Evolutionary conservation across 441 rosid species (phyloP).

Genomic region (Aquilaria agallochum): DNA sequence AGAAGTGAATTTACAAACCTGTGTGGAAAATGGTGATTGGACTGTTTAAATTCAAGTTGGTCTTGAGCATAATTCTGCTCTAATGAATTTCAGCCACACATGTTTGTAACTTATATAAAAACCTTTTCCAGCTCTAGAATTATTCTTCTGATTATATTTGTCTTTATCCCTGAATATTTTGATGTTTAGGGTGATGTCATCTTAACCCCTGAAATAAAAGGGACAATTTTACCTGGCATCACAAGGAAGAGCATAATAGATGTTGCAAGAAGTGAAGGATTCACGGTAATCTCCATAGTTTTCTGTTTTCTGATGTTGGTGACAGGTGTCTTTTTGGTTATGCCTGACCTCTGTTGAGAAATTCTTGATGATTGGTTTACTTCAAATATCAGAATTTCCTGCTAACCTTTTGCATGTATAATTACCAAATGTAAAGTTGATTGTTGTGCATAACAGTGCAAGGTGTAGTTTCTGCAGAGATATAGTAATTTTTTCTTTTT

Average conservation of each 20-base stretch:
- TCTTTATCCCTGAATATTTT: constrained; percentile 4
- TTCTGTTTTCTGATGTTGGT: background rate
- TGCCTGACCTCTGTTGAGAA: too few relatives aligned
- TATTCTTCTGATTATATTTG: background rate
- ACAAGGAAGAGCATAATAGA: constrained; percentile 87
- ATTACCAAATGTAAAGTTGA: background rate
- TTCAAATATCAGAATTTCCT: too few relatives aligned
- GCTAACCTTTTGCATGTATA: background rate
- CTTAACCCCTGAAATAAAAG: constrained; percentile 77
- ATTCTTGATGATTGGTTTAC: too few relatives aligned
- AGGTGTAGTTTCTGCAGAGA: background rate
- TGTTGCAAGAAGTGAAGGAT: constrained; percentile 78
- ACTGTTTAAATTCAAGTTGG: too few relatives aligned
- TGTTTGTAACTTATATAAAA: too few relatives aligned
- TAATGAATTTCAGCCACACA: too few relatives aligned
- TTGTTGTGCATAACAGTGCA: background rate
- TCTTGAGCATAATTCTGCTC: too few relatives aligned
- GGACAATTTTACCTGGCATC: constrained; percentile 90
- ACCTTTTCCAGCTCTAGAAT: too few relatives aligned
- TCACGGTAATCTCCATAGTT: constrained; percentile 39
- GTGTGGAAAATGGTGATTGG: too few relatives aligned
- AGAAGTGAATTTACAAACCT: too few relatives aligned
- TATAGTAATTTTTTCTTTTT: too few relatives aligned
- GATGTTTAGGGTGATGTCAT: constrained; percentile 51
- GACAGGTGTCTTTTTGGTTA: too few relatives aligned